Conservation (phyloP, 805 yeast species). For the Candida palmyrensis region DNA sequence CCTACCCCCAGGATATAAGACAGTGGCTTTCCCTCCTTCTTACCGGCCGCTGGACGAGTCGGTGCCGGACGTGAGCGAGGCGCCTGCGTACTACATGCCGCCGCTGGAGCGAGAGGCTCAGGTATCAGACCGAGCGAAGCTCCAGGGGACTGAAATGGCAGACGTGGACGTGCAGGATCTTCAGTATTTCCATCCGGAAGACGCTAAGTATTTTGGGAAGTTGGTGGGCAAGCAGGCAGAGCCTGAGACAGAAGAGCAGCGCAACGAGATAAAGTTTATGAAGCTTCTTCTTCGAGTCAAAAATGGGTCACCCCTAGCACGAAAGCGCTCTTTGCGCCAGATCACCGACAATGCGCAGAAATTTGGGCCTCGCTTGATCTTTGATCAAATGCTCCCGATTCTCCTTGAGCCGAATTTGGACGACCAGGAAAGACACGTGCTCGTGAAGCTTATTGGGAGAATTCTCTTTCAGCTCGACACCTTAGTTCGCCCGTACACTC, state of each 20-base stretch:
- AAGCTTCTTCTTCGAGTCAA: slow-evolving; percentile 63
- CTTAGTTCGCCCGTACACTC: slow-evolving; percentile 65
- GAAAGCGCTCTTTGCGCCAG: slow-evolving; percentile 67
- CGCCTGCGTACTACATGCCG: slow-evolving; percentile 43
- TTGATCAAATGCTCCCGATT: slow-evolving; percentile 71
- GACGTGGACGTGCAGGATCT: slow-evolving; percentile 57
- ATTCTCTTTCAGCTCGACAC: slow-evolving; percentile 63
- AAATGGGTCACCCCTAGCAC: slow-evolving; percentile 64
- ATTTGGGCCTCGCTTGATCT: slow-evolving; percentile 66
- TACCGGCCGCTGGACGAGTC: slow-evolving; percentile 26
- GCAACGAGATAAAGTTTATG: slow-evolving; percentile 56
- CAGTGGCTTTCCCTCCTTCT: slow-evolving; percentile 38
- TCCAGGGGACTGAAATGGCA: background rate
- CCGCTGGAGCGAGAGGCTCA: slow-evolving; percentile 32
- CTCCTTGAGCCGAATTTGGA: slow-evolving; percentile 66
- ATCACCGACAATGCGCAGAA: slow-evolving; percentile 57
- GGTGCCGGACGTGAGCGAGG: slow-evolving; percentile 29
- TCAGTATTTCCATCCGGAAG: slow-evolving; percentile 66
- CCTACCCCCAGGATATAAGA: slow-evolving; percentile 48
- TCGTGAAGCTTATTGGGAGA: slow-evolving; percentile 72
- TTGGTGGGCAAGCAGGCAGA: slow-evolving; percentile 25
- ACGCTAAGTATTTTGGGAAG: slow-evolving; percentile 64
- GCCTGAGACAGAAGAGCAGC: slow-evolving; percentile 44
- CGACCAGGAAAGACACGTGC: slow-evolving; percentile 77
- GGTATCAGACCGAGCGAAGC: slow-evolving; percentile 6